These are phyloP conservation scores for Collybia sp. DNA, from an alignment of 768 basidiomycete species.

Conservation along the genomic window DNA sequence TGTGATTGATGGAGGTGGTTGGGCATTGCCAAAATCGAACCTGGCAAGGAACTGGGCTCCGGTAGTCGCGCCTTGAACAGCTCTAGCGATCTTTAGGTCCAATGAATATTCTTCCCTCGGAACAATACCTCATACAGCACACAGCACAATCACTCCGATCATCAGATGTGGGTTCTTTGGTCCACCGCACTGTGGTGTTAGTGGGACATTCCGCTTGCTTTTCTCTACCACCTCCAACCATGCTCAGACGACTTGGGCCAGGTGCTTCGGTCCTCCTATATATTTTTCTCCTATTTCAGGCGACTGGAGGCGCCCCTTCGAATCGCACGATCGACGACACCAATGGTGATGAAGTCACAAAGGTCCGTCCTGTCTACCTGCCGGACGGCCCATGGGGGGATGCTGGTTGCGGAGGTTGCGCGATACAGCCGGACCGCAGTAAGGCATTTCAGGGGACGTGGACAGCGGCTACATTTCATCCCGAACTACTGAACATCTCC, in stretches of 20 bases:
- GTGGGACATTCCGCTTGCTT: too few species aligned
- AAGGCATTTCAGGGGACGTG: slow-evolving; percentile 13
- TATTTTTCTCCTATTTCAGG: not conserved
- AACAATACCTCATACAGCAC: too few species aligned
- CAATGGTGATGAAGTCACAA: slow-evolving; percentile 13
- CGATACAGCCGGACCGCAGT: slow-evolving; percentile 7
- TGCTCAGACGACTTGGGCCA: not conserved
- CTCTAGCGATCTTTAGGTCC: too few species aligned
- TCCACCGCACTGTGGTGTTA: too few species aligned
- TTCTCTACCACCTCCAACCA: not conserved
- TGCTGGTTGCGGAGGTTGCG: slow-evolving; percentile 8
- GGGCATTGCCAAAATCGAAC: too few species aligned
- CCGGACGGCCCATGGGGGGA: slow-evolving; percentile 15
- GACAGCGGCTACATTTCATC: slow-evolving; percentile 14
- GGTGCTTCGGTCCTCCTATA: not conserved
- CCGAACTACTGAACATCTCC: slow-evolving; percentile 5
- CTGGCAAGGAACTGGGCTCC: too few species aligned
- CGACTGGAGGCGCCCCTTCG: not conserved
- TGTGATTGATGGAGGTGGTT: too few species aligned
- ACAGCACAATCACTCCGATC: too few species aligned
- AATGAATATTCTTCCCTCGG: too few species aligned
- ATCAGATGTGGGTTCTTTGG: too few species aligned
- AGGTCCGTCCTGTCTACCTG: slow-evolving; percentile 9
- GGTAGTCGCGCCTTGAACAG: too few species aligned
- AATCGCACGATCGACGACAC: slow-evolving; percentile 18